phyloP scores from a whole-genome alignment of 1,284 basidiomycete genomes.

The Schizopora paradoxa region DNA sequence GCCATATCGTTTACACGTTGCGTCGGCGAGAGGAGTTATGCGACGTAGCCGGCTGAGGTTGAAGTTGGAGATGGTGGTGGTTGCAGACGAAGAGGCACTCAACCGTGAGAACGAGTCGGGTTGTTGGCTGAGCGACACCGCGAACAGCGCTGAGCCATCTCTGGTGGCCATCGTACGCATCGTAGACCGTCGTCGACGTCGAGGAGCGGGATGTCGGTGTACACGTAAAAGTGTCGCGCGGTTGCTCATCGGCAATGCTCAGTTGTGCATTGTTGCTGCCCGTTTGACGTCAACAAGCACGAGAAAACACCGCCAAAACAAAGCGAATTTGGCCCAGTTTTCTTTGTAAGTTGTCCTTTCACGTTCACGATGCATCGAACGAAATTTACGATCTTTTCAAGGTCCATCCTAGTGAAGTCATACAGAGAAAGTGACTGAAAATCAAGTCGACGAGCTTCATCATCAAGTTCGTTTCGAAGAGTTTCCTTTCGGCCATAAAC shows the following conservation, averaged over 20 bases:
- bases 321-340: not conserved
- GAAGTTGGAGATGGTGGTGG: not conserved
- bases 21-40: not conserved
- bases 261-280: too few relatives aligned
- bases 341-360: not conserved
- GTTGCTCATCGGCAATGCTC: not conserved
- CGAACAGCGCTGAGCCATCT: not conserved
- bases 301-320: slow-evolving; percentile 8
- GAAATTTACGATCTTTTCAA: not conserved
- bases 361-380: not conserved
- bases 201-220: not conserved
- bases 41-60: too few relatives aligned
- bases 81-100: not conserved
- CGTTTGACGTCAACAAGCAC: slow-evolving; percentile 3
- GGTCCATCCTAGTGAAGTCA: not conserved
- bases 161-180: slow-evolving; percentile 4
- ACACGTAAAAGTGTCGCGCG: not conserved
- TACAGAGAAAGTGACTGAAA: not conserved
- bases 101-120: slow-evolving; percentile 9
- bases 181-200: not conserved
- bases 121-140: too few relatives aligned
- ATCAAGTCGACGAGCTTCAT: slow-evolving; percentile 1
- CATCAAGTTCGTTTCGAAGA: not conserved
- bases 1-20: slow-evolving; percentile 4
- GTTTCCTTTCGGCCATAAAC: too few relatives aligned